phyloP scores from a whole-genome alignment of 2,329 filamentous ascomycete species.

The Epichloe typhina region DNA sequence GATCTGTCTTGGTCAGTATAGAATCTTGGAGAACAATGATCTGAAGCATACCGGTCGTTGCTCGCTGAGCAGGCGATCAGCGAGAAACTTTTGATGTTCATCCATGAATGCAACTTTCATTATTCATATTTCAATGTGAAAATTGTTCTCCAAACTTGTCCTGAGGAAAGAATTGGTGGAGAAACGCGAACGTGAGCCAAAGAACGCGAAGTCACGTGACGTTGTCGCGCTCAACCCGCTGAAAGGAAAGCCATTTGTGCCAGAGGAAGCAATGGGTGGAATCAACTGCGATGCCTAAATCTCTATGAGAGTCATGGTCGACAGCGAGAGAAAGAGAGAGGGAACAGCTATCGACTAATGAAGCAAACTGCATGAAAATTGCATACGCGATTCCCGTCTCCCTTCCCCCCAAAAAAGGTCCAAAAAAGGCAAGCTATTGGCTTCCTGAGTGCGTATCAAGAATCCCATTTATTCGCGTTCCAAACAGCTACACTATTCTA shows the following conservation, averaged over 20 bases:
- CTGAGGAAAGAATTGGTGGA: neutral
- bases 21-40: neutral
- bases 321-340: neutral
- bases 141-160: neutral
- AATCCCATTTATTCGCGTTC: neutral
- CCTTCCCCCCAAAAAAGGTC: too few species aligned
- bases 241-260: too few species aligned
- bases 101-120: slow-evolving; percentile 27
- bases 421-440: neutral
- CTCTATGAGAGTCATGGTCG: neutral
- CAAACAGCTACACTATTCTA: neutral
- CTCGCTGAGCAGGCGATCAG: slow-evolving; percentile 63
- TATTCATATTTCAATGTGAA: neutral
- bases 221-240: neutral
- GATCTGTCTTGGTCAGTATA: slow-evolving; percentile 38
- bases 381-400: neutral
- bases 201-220: slow-evolving; percentile 24
- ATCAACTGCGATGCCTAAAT: neutral
- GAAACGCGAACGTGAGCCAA: slow-evolving; percentile 1
- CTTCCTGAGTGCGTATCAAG: neutral
- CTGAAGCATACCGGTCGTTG: slow-evolving; percentile 49
- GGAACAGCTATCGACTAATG: neutral
- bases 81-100: slow-evolving; percentile 59
- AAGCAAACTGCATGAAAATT: neutral
- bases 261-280: neutral